These are phyloP conservation scores for Hyaloscypha variabilis DNA, from an alignment of 495 filamentous ascomycete genomes.

Conservation along the genomic window DNA sequence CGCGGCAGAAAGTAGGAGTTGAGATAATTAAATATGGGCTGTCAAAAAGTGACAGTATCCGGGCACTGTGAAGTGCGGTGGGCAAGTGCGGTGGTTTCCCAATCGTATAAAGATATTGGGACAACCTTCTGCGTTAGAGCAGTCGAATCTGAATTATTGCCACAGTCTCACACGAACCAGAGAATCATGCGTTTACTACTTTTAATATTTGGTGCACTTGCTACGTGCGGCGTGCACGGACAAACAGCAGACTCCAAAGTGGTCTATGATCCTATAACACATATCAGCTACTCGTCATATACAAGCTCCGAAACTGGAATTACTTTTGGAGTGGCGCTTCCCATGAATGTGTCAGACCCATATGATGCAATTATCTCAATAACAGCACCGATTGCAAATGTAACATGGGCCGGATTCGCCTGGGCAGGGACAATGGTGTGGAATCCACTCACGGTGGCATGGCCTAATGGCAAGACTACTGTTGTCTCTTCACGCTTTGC, in stretches of 20 bases:
- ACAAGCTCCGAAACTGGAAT: constrained; percentile 39
- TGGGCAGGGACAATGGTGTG: constrained; percentile 54
- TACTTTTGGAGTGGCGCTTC: constrained; percentile 50
- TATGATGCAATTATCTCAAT: constrained; percentile 53
- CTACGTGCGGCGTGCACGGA: constrained; percentile 20
- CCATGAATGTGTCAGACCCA: constrained; percentile 40
- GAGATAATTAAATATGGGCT: background rate
- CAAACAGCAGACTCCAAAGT: constrained; percentile 31
- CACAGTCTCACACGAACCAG: background rate
- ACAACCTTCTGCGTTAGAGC: constrained; percentile 8
- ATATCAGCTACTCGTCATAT: constrained; percentile 43
- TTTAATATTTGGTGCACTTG: constrained; percentile 10
- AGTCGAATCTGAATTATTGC: constrained; percentile 12
- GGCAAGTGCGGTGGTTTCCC: background rate
- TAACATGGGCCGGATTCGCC: constrained; percentile 49
- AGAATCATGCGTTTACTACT: constrained; percentile 13
- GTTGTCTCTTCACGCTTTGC: constrained; percentile 48
- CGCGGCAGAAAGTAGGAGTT: constrained; percentile 8
- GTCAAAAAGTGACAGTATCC: background rate
- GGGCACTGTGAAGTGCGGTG: background rate
- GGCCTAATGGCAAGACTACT: constrained; percentile 44
- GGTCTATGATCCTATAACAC: constrained; percentile 41
- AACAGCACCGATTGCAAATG: constrained; percentile 36
- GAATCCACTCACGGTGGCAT: constrained; percentile 50
- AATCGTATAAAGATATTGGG: background rate